A percentile compares a stretch with the other conserved stretches of the same genome.
Evolutionary conservation across 1,284 basidiomycete species (phyloP).

Genomic region (Malassezia japonica): DNA sequence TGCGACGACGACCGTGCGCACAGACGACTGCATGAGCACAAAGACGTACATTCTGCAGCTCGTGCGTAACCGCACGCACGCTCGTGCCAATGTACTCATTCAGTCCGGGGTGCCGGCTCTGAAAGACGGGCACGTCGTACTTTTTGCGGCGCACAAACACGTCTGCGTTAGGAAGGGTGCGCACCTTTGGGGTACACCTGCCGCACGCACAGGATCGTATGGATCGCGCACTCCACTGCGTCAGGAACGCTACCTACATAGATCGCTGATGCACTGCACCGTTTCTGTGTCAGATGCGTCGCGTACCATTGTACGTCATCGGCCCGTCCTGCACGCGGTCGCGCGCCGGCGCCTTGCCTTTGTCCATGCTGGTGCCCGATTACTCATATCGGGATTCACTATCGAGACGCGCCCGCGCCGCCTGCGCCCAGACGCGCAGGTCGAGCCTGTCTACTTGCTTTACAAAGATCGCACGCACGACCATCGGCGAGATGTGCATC

Average conservation of each 20-base stretch:
- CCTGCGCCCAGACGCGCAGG: conserved; percentile 10
- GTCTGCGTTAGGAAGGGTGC: conserved; percentile 49
- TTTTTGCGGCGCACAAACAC: conserved; percentile 77
- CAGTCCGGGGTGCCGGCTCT: conserved; percentile 76
- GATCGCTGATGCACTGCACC: conserved; percentile 1
- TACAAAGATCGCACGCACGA: conserved; percentile 6
- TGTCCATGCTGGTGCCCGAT: not conserved
- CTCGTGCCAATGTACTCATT: conserved; percentile 78
- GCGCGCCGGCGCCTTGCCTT: not conserved
- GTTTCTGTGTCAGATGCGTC: conserved; percentile 6
- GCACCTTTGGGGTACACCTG: conserved; percentile 66
- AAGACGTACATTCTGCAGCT: conserved; percentile 58
- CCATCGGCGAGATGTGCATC: not conserved
- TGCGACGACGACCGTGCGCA: conserved; percentile 62
- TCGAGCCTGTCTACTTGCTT: conserved; percentile 10
- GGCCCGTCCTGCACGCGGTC: conserved; percentile 16
- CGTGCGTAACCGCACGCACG: conserved; percentile 63
- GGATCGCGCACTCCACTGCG: conserved; percentile 74
- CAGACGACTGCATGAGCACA: conserved; percentile 10
- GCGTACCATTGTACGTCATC: conserved; percentile 18
- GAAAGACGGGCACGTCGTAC: conserved; percentile 78
- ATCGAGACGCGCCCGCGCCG: conserved; percentile 1
- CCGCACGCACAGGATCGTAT: conserved; percentile 79
- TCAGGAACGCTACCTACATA: conserved; percentile 8
- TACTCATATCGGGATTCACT: not conserved